Base-by-base conservation (phyloP, 176 grass and related monocot genomes). In the Carex littledalei region DNA sequence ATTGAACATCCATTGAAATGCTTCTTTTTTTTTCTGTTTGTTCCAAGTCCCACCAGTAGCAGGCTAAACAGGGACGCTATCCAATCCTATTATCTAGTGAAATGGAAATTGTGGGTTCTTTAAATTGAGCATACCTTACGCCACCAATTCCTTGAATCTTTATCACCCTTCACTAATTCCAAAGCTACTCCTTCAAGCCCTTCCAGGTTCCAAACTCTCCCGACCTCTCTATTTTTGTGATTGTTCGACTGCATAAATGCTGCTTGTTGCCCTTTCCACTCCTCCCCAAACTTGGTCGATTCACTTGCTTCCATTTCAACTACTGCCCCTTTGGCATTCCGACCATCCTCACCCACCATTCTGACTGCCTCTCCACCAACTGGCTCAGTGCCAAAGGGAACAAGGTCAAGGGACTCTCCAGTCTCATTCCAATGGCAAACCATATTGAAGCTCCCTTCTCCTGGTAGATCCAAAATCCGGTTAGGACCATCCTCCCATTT, bases 231-330 rank as follows among this genome's bases (percentile, higher is more conserved):
- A 84, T 72, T 91, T 24, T 34, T 47, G 68, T 98, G 95, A 86
- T 94, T 85, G 74, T 94, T 98, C 24, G 92, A 98, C 57, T 47
- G 85, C 92, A 98, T 94, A 80, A 98, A 98, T 39, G 87, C 84
- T 58, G 85, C 47, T 52, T 88, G 56, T 69, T 79, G 89, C 76
- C 95, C 95, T 91, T 98, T 90, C 95, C 95, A 98, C 59, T 86
- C 89, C 22, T 80, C 92, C 54, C 60, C 81, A 84, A 98, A 91
- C 61, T 70, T 86, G 72, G 86, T 93, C 0, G 87, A 73, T 43
- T 87, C 86, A 5, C 26, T 76, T 84, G 86, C 86, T 54, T 74
- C 12, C 8, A 49, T 55, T 63, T 20, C 85, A 41, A 2, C 56
- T 59, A 20, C 41, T 9, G 43, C 78, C 55, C 78, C 20, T 31